A percentile compares a stretch with the other conserved stretches of the same genome.
These are phyloP conservation scores for Exophiala oligosperma DNA, from an alignment of 2,329 filamentous ascomycete species.

Conservation along the genomic window DNA sequence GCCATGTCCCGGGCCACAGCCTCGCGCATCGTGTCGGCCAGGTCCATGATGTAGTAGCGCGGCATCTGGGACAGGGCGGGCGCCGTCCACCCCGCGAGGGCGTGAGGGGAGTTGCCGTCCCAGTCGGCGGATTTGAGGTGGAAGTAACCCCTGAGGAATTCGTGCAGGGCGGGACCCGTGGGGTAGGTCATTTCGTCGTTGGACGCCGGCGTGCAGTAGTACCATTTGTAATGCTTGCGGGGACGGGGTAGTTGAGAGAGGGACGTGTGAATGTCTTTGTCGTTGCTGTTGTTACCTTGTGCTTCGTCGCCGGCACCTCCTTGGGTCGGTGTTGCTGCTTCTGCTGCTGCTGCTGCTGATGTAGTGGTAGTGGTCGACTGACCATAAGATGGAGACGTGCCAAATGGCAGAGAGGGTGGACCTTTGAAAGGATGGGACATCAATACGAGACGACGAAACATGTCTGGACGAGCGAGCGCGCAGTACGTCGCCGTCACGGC, in stretches of 20 bases:
- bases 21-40: constrained; percentile 59
- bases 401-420: constrained; percentile 49
- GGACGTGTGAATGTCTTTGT: constrained; percentile 25
- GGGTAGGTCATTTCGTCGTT: constrained; percentile 38
- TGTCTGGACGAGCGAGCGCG: constrained; percentile 63
- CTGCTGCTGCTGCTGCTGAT: no score
- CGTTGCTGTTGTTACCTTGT: no score
- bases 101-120: constrained; percentile 54
- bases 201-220: constrained; percentile 41
- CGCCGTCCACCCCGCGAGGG: constrained; percentile 58
- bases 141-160: constrained; percentile 66
- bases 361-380: no score
- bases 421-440: constrained; percentile 67
- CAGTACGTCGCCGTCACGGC: constrained; percentile 61
- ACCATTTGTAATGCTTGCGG: constrained; percentile 70
- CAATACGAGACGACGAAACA: constrained; percentile 62
- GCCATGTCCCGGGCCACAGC: constrained; percentile 57
- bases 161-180: constrained; percentile 51
- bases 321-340: no score
- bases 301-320: no score
- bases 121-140: constrained; percentile 67
- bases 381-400: constrained; percentile 38
- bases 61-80: constrained; percentile 61
- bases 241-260: constrained; percentile 51
- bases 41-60: constrained; percentile 67